These are phyloP conservation scores for Eucalyptus cloeziana DNA, from an alignment of 345 rosid genomes.

Conservation along the genomic window DNA sequence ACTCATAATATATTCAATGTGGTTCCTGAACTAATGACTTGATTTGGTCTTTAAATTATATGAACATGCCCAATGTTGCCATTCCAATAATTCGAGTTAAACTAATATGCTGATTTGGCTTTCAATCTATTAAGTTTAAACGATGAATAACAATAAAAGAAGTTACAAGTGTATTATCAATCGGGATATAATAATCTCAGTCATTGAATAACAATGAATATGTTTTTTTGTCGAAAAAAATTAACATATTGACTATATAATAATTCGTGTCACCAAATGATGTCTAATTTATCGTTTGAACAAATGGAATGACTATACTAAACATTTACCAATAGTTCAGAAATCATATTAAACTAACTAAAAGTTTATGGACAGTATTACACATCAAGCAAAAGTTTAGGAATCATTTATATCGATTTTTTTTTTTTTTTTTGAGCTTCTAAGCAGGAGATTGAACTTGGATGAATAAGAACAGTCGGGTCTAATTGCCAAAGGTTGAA, in stretches of 20 bases:
- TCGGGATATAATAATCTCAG: neutral
- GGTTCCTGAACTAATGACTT: neutral
- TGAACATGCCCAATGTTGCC: neutral
- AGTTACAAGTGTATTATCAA: neutral
- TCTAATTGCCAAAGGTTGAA: neutral
- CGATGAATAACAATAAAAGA: neutral
- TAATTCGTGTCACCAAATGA: neutral
- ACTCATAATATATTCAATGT: rapidly evolving
- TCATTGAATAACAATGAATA: neutral
- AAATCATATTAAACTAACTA: neutral
- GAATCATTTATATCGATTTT: neutral
- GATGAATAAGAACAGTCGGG: neutral
- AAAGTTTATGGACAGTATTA: neutral
- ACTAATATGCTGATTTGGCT: neutral
- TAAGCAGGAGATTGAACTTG: neutral
- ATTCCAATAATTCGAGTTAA: neutral
- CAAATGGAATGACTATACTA: neutral
- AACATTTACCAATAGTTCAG: neutral
- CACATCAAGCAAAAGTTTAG: too few relatives aligned
- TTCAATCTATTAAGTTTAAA: neutral
- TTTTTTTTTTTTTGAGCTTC: neutral
- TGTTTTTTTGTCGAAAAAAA: neutral
- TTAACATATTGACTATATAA: neutral
- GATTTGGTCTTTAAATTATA: too few relatives aligned
- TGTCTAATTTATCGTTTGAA: neutral